Conservation (phyloP, 139 green algal species). For the Zygnema cylindricum region DNA sequence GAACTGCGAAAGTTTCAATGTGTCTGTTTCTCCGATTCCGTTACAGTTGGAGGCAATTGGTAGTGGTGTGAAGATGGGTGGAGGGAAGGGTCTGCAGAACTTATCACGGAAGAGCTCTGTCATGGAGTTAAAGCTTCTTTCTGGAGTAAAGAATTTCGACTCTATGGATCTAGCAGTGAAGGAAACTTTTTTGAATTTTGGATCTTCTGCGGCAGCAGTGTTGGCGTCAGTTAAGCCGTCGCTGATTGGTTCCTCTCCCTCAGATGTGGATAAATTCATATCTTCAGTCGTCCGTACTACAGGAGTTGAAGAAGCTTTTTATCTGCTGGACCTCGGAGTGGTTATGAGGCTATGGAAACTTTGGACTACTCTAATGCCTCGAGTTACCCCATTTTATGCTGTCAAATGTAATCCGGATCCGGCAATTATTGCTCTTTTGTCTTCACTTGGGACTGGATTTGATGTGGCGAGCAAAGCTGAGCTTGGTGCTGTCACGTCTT, state of each 20-base stretch:
- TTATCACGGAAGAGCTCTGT: not conserved
- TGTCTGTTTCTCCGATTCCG: not conserved
- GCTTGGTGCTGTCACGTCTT: slow-evolving; percentile 77
- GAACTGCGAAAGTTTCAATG: not conserved
- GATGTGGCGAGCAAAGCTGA: slow-evolving; percentile 92
- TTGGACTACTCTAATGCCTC: slow-evolving; percentile 83
- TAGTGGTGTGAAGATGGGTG: not conserved
- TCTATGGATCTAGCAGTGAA: too few relatives aligned
- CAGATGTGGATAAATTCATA: slow-evolving; percentile 24
- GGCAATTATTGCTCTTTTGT: slow-evolving; percentile 81
- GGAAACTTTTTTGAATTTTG: not conserved
- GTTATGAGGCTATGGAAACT: slow-evolving; percentile 78
- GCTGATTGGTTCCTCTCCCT: not conserved
- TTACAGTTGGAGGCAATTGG: not conserved
- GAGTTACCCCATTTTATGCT: slow-evolving; percentile 90
- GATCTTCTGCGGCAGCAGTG: not conserved
- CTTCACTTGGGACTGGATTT: slow-evolving; percentile 88
- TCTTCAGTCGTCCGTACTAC: not conserved
- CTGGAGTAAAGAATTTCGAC: too few relatives aligned
- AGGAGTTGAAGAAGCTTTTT: slow-evolving; percentile 83
- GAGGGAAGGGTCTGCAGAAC: not conserved
- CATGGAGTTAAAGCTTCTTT: not conserved
- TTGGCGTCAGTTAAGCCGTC: slow-evolving; percentile 38
- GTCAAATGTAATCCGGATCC: slow-evolving; percentile 95
- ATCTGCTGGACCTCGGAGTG: slow-evolving; percentile 87